Evolutionary conservation across 208 protist genomes (phyloP).

Genomic region (Leishmania major): DNA sequence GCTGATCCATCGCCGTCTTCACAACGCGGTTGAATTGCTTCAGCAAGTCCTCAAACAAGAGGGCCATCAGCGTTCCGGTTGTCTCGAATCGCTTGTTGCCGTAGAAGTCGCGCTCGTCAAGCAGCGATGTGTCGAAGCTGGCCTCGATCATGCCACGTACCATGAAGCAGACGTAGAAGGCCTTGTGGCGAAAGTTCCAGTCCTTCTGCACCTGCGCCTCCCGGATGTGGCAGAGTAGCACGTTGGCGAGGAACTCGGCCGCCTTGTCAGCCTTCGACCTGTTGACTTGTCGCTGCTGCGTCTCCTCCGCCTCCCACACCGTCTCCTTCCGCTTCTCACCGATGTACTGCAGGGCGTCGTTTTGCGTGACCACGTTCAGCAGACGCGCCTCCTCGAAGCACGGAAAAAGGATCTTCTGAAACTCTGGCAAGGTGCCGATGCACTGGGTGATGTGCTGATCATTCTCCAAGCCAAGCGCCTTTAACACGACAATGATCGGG

Average conservation of each 20-base stretch:
- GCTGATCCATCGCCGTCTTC: slow-evolving; percentile 90
- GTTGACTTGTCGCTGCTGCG: slow-evolving; percentile 72
- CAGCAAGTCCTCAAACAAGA: slow-evolving; percentile 99
- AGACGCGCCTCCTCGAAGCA: slow-evolving; percentile 95
- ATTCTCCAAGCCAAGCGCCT: slow-evolving; percentile 97
- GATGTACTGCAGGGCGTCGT: slow-evolving; percentile 97
- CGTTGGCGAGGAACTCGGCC: slow-evolving; percentile 93
- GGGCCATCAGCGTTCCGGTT: slow-evolving; percentile 97
- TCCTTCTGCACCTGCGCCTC: slow-evolving; percentile 87
- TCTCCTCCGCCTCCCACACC: slow-evolving; percentile 63
- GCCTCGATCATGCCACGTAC: slow-evolving; percentile 97
- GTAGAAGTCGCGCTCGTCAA: slow-evolving; percentile 99
- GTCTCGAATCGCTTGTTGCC: slow-evolving; percentile 99
- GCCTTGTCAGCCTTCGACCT: slow-evolving; percentile 94
- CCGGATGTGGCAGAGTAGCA: slow-evolving; percentile 95
- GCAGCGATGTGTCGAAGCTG: slow-evolving; percentile 74
- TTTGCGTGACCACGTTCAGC: slow-evolving; percentile 85
- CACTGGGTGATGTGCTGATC: slow-evolving; percentile 99
- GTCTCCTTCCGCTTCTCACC: slow-evolving; percentile 92
- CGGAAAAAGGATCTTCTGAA: slow-evolving; percentile 93
- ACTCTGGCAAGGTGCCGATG: slow-evolving; percentile 93
- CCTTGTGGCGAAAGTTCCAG: slow-evolving; percentile 98
- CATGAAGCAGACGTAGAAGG: slow-evolving; percentile 98
- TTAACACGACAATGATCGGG: slow-evolving; percentile 97
- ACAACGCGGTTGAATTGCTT: slow-evolving; percentile 98